Evolutionary conservation across 2,329 filamentous ascomycete genomes (phyloP), one percentile per base, ranked within the genome.

Genomic region (Emericellopsis atlantica): DNA sequence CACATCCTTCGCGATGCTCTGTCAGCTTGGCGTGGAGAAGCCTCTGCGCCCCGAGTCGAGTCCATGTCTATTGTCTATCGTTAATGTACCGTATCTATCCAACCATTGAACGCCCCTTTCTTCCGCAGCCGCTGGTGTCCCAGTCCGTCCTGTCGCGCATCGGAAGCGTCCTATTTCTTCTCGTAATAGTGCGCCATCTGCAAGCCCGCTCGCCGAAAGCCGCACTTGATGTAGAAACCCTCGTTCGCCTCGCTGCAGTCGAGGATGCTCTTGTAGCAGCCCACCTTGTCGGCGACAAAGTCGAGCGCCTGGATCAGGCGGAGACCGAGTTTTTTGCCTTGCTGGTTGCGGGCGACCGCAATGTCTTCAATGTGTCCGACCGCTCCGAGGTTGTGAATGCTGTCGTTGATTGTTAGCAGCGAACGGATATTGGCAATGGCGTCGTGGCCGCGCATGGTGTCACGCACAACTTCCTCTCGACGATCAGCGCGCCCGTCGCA

Each of bases 321-420:
- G 55, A 95, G 67, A 5, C 92, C 92, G 35, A 96, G 72, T 67
- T 95, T 95, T 76, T 96, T 95, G 51, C 92, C 92, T 64, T 96
- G 92, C 66, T 96, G 88, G 53, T 93, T 85, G 65, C 89, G 88
- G 48, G 85, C 80, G 32, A 98, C 89, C 15, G 90, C 89, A 58
- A 98, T 95, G 59, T 98, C 92, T 62, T 96, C 92, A 62, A 96
- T 95, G 64, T 96, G 92, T 11, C 90, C 92, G 22, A 95, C 90
- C 18, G 81, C 67, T 39, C 85, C 85, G 36, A 92, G 74, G 51
- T 76, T 77, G 60, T 90, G 85, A 51, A 92, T 89, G 59, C 80
- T 84, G 50, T 49, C 26, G 33, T 16, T 3, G 8, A 32, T 29
- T 29, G 26, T 12, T 7, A 21, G 18, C 18, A 21, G 18, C 18